Evolutionary conservation across 2,329 filamentous ascomycete genomes (phyloP).

Genomic region (Rhinocladiella similis): DNA sequence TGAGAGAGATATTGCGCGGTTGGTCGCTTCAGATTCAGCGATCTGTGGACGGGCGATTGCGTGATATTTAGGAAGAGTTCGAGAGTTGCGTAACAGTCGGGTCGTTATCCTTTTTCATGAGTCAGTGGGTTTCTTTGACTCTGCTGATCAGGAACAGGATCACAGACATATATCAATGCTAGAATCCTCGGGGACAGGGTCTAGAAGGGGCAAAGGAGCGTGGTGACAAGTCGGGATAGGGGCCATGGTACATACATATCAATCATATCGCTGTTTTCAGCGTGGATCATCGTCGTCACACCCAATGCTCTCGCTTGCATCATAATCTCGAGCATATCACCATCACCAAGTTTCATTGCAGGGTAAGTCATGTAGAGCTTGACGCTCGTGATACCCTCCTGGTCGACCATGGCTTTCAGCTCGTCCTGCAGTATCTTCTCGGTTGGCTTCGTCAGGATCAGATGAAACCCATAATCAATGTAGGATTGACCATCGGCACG

Average conservation of each 20-base stretch:
- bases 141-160: too few relatives aligned
- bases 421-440: constrained; percentile 39
- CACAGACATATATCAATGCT: too few relatives aligned
- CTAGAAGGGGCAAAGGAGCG: too few relatives aligned
- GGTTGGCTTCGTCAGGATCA: constrained; percentile 41
- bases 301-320: constrained; percentile 40
- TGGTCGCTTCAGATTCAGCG: constrained; percentile 47
- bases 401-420: constrained; percentile 37
- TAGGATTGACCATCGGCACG: constrained; percentile 49
- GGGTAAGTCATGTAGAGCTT: constrained; percentile 54
- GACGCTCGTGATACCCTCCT: constrained; percentile 45
- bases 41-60: constrained; percentile 42
- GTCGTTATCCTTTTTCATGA: constrained; percentile 30
- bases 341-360: constrained; percentile 41
- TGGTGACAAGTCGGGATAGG: neutral
- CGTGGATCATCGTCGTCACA: constrained; percentile 51
- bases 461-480: constrained; percentile 57
- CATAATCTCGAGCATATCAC: constrained; percentile 45
- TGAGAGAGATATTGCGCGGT: constrained; percentile 53
- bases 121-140: constrained; percentile 20
- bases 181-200: neutral
- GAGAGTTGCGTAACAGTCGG: constrained; percentile 18
- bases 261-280: constrained; percentile 50
- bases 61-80: constrained; percentile 40
- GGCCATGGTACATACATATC: constrained; percentile 25